A percentile compares a stretch with the other conserved stretches of the same genome.
phyloP scores from a whole-genome alignment of 305 asterid species.

The Solanum hybrid region DNA sequence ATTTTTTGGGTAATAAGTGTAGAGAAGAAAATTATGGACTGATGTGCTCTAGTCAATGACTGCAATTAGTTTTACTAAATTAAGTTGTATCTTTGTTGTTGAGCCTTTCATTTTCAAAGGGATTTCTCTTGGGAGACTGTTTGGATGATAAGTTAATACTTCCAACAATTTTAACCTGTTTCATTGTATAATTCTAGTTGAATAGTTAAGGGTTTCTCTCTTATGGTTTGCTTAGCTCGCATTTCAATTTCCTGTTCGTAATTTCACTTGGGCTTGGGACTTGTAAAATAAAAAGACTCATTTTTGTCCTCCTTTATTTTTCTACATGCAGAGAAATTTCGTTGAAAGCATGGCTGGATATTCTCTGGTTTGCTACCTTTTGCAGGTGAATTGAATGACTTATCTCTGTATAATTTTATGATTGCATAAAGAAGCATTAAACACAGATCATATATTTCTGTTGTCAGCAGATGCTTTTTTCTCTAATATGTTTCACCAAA shows the following conservation, averaged over 20 bases:
- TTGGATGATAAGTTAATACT: not conserved
- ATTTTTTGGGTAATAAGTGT: not conserved
- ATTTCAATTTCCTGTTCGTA: not conserved
- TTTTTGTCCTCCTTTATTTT: not conserved
- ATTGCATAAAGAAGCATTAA: not conserved
- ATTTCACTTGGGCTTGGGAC: not conserved
- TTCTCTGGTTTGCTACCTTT: conserved; percentile 82
- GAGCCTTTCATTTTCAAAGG: not conserved
- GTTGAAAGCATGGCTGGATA: conserved; percentile 98
- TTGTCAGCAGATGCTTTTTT: not conserved
- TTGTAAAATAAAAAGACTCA: not conserved
- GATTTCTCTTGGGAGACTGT: not conserved
- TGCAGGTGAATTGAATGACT: conserved; percentile 47
- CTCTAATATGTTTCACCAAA: not conserved
- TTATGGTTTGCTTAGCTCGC: not conserved
- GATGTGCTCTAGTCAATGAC: not conserved
- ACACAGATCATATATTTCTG: not conserved
- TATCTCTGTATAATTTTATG: conserved; percentile 2
- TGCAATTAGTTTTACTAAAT: not conserved
- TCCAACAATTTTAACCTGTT: not conserved
- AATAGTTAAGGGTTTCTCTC: not conserved
- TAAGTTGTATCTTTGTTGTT: not conserved
- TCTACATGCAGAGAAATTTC: conserved; percentile 64
- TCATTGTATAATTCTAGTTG: not conserved
- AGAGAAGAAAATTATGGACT: not conserved